phyloP scores from a whole-genome alignment of 257 asterid genomes.

The Thymus quinquecostatus region DNA sequence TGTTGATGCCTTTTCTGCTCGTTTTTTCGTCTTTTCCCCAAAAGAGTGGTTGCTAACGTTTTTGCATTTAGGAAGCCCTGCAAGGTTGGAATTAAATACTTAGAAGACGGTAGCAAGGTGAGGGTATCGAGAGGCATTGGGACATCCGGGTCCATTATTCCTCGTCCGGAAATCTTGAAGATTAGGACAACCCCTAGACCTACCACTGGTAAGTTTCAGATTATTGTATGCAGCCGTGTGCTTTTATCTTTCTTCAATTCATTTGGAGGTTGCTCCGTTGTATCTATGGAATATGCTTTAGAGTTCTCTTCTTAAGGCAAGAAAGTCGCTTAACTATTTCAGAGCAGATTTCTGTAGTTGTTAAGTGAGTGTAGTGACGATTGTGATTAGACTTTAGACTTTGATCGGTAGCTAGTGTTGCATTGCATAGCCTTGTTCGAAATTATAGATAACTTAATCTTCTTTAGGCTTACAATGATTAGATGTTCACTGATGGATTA shows the following conservation, averaged over 20 bases:
- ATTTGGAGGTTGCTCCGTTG: constrained; percentile 5
- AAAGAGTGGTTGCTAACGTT: constrained; percentile 32
- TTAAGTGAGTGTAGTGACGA: not conserved
- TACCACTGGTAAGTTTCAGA: constrained; percentile 59
- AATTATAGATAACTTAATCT: not conserved
- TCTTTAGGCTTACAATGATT: not conserved
- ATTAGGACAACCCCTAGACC: constrained; percentile 88
- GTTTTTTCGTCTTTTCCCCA: not conserved
- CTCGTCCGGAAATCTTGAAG: constrained; percentile 91
- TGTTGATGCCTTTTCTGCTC: not conserved
- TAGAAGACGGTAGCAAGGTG: constrained; percentile 87
- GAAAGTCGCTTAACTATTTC: too few relatives aligned
- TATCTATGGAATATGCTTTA: constrained; percentile 3
- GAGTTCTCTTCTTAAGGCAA: constrained; percentile 13
- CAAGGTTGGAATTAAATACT: constrained; percentile 77
- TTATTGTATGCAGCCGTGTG: not conserved
- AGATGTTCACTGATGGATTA: not conserved
- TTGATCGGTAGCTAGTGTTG: not conserved
- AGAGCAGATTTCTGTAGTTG: too few relatives aligned
- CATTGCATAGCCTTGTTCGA: not conserved
- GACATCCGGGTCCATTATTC: constrained; percentile 83
- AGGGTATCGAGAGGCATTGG: constrained; percentile 89
- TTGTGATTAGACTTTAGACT: not conserved
- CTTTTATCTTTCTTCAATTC: constrained; percentile 9
- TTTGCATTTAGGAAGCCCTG: constrained; percentile 65